Base-by-base conservation (phyloP, 345 rosid species). In the Brassica rapa region DNA sequence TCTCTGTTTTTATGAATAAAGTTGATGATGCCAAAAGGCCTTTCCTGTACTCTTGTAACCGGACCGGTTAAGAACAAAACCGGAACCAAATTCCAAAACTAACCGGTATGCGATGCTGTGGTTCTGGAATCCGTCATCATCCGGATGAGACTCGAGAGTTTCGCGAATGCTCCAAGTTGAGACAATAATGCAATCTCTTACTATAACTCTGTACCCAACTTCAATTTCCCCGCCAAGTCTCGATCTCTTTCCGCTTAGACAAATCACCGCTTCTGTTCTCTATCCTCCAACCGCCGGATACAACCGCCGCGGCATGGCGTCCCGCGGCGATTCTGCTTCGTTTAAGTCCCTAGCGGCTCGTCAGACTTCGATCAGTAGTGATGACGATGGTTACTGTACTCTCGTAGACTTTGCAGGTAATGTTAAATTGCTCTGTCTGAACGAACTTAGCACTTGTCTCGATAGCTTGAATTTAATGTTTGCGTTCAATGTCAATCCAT, bases 291-390 rank as follows among this genome's bases (percentile, higher is more conserved):
- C 79, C 68, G 57, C 81, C 21, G 41, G 55, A 6, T 51, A 14
- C 11, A 37, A 59, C 75, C 66, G 72, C 43, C 76, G 85, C 29
- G 78, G 41, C 74, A 92, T 87, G 96, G 86, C 88, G 78, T 87
- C 93, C 77, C 72, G 71, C 63, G 63, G 83, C 72, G 85, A 84
- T 82, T 76, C 85, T 73, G 8, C 68, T 41, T 78, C 84, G 11
- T 83, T 85, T 27, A 82, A 83, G 72, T 84, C 92, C 33, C 81
- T 89, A 43, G 86, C 81, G 8, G 66, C 65, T 67, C 65, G 49
- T 66, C 73, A n/a, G 33, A 77, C 71, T 59, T 70, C 35, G 8
- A 74, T 23, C 21, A 73, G 51, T 67, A 77, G 5, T 23, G 71
- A 33, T 37, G 70, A 66, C 49, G 90, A 81, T 80, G 79, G 41